These are phyloP conservation scores for Beta corolliflora DNA, from an alignment of 179 eudicot species.

Conservation along the genomic window DNA sequence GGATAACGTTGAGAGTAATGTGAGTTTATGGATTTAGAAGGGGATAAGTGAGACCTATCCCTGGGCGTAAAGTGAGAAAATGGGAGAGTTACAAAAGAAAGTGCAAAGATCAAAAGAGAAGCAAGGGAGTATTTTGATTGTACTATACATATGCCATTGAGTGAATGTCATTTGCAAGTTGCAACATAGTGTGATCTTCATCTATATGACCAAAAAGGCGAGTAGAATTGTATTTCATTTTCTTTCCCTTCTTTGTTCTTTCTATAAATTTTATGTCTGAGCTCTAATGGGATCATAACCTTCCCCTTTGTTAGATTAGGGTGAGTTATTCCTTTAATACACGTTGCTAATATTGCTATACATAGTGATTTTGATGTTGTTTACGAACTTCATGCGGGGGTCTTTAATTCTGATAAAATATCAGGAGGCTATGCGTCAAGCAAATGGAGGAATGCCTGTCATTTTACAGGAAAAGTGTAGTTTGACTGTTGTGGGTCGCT, in stretches of 20 bases:
- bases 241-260: too few species aligned
- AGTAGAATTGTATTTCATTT: background rate
- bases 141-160: background rate
- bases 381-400: background rate
- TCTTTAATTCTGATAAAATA: background rate
- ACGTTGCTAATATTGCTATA: background rate
- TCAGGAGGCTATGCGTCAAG: constrained; percentile 56
- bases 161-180: background rate
- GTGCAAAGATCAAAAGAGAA: background rate
- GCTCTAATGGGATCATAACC: background rate
- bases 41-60: too few species aligned
- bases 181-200: background rate
- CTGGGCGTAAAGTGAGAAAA: too few species aligned
- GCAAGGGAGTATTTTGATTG: too few species aligned
- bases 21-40: too few species aligned
- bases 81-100: too few species aligned
- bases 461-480: constrained; percentile 61
- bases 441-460: constrained; percentile 59
- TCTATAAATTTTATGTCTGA: background rate
- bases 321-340: too few species aligned
- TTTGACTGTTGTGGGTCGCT: constrained; percentile 65
- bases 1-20: too few species aligned
- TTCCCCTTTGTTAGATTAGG: background rate
- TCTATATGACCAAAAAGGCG: background rate
- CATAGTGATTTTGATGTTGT: background rate